Base-by-base conservation (phyloP, 495 filamentous ascomycete species). In the Pyronema omphalodes region DNA sequence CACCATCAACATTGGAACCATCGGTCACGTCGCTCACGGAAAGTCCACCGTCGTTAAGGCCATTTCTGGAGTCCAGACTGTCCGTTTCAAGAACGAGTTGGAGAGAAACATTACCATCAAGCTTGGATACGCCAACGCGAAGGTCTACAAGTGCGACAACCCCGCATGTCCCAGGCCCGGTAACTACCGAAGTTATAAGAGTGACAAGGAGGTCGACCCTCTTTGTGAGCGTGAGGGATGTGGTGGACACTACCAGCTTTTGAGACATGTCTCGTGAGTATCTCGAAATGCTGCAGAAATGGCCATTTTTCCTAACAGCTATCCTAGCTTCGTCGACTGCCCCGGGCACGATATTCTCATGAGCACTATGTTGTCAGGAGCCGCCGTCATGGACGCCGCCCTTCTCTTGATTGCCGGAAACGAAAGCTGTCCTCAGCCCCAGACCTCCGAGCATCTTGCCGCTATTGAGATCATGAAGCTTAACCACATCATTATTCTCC, bases 331-430 rank as follows among this genome's bases (percentile, higher is more conserved):
- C 68, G 93, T 98, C 54, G 91, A 98, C 70, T 98, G 91, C 76
- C 91, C 91, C 37, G 91, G 91, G 70, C 91, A 98, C 82, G 91
- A 98, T 71, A 98, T 98, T 86, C 87, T 98, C 65, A 98, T 98
- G 91, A 94, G 88, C 70, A 98, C 91, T 55, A 98, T 96, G 91
- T 81, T 96, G 71, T 98, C 91, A 67, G 93, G 91, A 65, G 91
- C 91, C 63, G 91, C 91, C 43, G 91, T 98, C 74, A 98, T 98
- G 91, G 91, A 98, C 69, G 91, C 91, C 48, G 93, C 93, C 35
- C 76, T 98, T 34, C 79, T 98, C 34, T 75, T 98, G 41, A 95
- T 98, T 67, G 93, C 91, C 56, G 93, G 91, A 72, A 98, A 98
- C 74, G 91, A 98, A 83, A 83, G 83, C 14, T 95, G 91, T 71